These are phyloP conservation scores for Cercospora nicotianae DNA, from an alignment of 2,329 filamentous ascomycete species.

Conservation along the genomic window DNA sequence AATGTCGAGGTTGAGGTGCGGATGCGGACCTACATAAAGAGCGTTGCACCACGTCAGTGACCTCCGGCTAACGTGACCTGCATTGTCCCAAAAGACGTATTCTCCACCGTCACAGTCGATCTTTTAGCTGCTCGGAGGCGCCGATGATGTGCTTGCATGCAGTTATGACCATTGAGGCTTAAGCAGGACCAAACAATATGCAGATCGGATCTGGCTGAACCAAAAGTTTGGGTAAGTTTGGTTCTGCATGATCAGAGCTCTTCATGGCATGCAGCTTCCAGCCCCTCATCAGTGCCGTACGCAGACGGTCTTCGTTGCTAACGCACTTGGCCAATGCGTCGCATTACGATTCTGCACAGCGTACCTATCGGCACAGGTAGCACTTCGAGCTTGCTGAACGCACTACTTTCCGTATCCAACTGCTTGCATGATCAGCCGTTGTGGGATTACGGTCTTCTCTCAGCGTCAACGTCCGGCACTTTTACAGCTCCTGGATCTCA, in stretches of 20 bases:
- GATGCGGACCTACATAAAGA: neutral
- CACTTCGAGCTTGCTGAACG: neutral
- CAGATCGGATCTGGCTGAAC: neutral
- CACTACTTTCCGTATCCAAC: neutral
- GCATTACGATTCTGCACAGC: neutral
- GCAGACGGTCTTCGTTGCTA: neutral
- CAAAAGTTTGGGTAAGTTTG: neutral
- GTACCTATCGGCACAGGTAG: neutral
- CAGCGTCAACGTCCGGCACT: neutral
- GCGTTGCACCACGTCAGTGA: neutral
- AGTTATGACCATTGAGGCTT: neutral
- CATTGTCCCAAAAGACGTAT: constrained; percentile 3
- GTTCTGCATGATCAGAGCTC: neutral
- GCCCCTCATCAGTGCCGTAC: neutral
- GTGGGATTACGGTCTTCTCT: neutral
- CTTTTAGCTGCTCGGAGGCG: neutral
- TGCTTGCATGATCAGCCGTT: constrained; percentile 4
- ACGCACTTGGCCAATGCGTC: neutral
- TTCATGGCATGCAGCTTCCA: neutral
- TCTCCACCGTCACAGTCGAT: neutral
- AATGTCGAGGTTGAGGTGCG: neutral
- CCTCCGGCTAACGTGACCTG: neutral
- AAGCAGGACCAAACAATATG: neutral
- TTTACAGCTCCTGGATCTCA: neutral
- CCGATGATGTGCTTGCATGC: neutral